phyloP scores from a whole-genome alignment of 345 rosid species.

The Moricandia moricandioides region DNA sequence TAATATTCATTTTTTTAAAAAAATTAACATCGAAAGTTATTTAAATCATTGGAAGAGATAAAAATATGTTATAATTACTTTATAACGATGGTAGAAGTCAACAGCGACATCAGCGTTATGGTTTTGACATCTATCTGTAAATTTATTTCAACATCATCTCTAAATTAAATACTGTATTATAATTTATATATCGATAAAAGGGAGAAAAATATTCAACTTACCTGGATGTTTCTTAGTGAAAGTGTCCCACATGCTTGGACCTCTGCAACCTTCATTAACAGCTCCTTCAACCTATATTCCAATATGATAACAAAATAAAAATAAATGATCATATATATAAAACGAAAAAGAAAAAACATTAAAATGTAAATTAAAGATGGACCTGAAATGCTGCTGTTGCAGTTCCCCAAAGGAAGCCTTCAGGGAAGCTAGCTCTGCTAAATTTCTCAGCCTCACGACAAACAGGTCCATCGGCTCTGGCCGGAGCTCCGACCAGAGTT shows the following conservation, averaged over 20 bases:
- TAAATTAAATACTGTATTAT: not conserved
- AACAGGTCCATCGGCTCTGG: conserved; percentile 26
- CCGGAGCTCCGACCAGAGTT: conserved; percentile 26
- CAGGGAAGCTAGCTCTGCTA: conserved; percentile 31
- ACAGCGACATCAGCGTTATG: conserved; percentile 45
- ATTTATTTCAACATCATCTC: not conserved
- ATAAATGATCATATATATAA: not conserved
- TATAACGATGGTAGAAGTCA: conserved; percentile 48
- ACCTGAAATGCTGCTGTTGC: conserved; percentile 40
- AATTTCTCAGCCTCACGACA: conserved; percentile 18
- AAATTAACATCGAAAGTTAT: not conserved
- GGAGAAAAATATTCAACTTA: not conserved
- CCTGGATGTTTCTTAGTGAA: conserved; percentile 24
- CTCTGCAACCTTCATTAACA: conserved; percentile 33
- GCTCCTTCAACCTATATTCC: conserved; percentile 32
- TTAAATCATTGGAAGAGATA: not conserved
- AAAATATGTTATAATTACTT: conserved; percentile 25
- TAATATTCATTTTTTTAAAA: not conserved
- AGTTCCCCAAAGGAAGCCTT: conserved; percentile 34
- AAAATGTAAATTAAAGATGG: not conserved
- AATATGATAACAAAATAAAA: not conserved
- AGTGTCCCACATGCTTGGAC: conserved; percentile 40
- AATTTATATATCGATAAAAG: not conserved
- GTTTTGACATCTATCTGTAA: conserved; percentile 41
- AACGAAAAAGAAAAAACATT: not conserved